phyloP scores from a whole-genome alignment of 1,139 yeast genomes.

The Yamadazyma trypodendri region DNA sequence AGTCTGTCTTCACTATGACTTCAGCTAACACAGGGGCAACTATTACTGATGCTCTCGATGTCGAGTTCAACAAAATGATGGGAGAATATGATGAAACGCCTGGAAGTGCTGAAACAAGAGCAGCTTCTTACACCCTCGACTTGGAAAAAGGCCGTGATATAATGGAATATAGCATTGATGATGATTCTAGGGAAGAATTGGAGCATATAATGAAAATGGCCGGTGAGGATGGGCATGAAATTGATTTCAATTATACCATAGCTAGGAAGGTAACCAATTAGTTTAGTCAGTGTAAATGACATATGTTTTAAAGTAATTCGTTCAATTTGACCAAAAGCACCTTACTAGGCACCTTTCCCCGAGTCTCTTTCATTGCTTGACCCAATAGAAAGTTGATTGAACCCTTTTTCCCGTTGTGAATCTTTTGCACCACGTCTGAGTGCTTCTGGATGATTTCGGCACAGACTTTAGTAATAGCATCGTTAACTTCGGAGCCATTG shows the following conservation, averaged over 20 bases:
- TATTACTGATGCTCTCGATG: conserved; percentile 12
- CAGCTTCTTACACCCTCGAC: conserved; percentile 3
- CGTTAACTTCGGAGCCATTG: conserved; percentile 24
- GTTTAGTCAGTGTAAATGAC: neutral
- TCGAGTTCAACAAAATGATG: conserved; percentile 14
- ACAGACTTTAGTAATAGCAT: conserved; percentile 54
- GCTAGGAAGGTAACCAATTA: conserved; percentile 9
- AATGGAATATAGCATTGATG: conserved; percentile 4
- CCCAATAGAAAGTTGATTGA: conserved; percentile 80
- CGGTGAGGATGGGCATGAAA: conserved; percentile 8
- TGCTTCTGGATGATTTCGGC: conserved; percentile 49
- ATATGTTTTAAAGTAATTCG: conserved; percentile 18
- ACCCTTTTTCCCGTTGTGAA: conserved; percentile 57
- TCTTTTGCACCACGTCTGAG: conserved; percentile 56
- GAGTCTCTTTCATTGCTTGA: conserved; percentile 74
- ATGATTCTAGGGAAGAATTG: conserved; percentile 12
- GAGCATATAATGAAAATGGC: conserved; percentile 14
- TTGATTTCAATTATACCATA: conserved; percentile 11
- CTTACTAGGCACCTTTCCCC: conserved; percentile 61
- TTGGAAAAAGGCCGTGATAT: conserved; percentile 7
- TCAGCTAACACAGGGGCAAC: conserved; percentile 15
- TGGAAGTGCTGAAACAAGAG: neutral
- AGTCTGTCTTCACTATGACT: conserved; percentile 16
- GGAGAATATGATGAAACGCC: conserved; percentile 6
- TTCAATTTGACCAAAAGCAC: conserved; percentile 47